phyloP scores from a whole-genome alignment of 202 grass and related monocot genomes.

The Carex arenaria region DNA sequence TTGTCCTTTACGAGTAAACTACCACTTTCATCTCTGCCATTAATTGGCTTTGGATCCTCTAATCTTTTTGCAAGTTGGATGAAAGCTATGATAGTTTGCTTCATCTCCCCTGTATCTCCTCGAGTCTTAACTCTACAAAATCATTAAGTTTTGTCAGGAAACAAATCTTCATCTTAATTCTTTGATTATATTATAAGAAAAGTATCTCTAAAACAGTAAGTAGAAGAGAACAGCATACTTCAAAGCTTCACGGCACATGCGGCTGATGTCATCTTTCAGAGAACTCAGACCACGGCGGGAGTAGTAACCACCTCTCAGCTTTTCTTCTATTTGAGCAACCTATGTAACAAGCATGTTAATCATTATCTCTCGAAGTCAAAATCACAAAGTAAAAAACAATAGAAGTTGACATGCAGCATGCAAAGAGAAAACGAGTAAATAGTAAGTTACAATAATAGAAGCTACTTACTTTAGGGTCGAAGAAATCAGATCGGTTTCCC shows the following conservation, averaged over 20 bases:
- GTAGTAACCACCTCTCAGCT: constrained; percentile 91
- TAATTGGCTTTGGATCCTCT: constrained; percentile 63
- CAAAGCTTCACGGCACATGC: constrained; percentile 91
- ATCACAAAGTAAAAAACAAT: constrained; percentile 14
- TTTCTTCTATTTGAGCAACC: constrained; percentile 92
- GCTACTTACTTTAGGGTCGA: constrained; percentile 65
- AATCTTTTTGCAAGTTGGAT: constrained; percentile 94
- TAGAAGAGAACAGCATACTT: constrained; percentile 50
- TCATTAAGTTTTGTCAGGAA: constrained; percentile 36
- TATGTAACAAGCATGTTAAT: constrained; percentile 35
- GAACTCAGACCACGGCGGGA: constrained; percentile 79
- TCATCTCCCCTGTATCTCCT: constrained; percentile 69
- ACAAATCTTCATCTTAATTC: constrained; percentile 8
- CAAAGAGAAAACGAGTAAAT: neutral
- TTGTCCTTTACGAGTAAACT: constrained; percentile 50
- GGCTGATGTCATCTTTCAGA: constrained; percentile 87
- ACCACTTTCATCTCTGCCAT: constrained; percentile 50
- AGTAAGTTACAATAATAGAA: constrained; percentile 20
- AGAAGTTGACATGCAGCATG: neutral
- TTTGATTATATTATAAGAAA: constrained; percentile 19
- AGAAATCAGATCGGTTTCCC: constrained; percentile 75
- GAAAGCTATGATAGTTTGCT: constrained; percentile 86
- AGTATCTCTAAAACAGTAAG: neutral
- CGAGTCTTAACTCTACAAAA: constrained; percentile 65
- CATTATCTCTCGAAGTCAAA: neutral